These are phyloP conservation scores for Opeltia flavorubescens DNA, from an alignment of 495 filamentous ascomycete genomes.

Conservation along the genomic window DNA sequence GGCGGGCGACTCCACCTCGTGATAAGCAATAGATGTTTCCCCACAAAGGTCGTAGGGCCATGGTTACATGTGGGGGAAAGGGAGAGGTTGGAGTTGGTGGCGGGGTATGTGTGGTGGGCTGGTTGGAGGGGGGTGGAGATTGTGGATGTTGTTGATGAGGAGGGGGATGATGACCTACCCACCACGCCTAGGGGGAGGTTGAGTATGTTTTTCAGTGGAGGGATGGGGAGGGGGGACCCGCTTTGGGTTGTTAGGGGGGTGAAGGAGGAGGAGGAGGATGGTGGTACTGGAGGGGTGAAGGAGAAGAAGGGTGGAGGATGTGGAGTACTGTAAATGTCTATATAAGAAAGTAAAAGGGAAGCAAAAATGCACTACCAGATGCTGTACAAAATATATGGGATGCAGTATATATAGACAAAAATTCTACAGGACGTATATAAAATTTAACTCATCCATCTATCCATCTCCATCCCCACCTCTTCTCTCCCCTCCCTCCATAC, in stretches of 20 bases:
- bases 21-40: conserved; percentile 34
- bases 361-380: too few species aligned
- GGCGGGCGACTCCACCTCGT: conserved; percentile 29
- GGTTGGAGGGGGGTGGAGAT: conserved; percentile 33
- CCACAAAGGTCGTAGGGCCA: conserved; percentile 25
- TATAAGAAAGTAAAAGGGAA: too few species aligned
- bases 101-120: conserved; percentile 29
- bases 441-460: too few species aligned
- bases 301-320: too few species aligned
- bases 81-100: conserved; percentile 28
- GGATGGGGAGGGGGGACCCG: conserved; percentile 14
- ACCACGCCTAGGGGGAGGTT: too few species aligned
- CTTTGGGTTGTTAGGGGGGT: conserved; percentile 21
- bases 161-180: conserved; percentile 7
- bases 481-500: too few species aligned
- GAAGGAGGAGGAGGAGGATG: conserved; percentile 11
- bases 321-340: too few species aligned
- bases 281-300: too few species aligned
- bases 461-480: too few species aligned
- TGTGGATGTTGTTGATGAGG: conserved; percentile 26
- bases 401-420: too few species aligned
- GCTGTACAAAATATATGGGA: too few species aligned
- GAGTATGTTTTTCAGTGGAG: conserved; percentile 13
- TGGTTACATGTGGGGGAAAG: conserved; percentile 21
- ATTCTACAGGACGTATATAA: too few species aligned